Conservation (phyloP, 179 eudicot species). For the Heliamphora pulchella region DNA sequence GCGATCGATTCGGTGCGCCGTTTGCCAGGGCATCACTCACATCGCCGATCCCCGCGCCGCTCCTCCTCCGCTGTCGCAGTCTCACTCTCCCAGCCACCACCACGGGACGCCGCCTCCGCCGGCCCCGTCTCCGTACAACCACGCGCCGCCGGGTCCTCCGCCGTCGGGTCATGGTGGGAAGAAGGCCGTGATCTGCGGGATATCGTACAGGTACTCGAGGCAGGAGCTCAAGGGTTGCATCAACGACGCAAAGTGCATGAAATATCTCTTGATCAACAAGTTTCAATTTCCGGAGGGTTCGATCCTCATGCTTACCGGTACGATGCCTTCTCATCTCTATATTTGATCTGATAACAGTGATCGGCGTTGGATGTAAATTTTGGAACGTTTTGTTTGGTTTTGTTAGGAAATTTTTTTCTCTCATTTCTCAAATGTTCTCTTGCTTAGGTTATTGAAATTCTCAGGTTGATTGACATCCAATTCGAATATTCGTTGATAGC, state of each 20-base stretch:
- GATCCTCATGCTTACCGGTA: conserved; percentile 90
- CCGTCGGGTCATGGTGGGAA: conserved; percentile 53
- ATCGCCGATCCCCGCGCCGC: conserved; percentile 58
- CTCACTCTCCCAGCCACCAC: conserved; percentile 13
- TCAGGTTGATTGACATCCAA: neutral
- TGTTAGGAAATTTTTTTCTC: neutral
- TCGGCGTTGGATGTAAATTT: neutral
- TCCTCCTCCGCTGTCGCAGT: conserved; percentile 27
- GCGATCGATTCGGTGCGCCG: conserved; percentile 67
- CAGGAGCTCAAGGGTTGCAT: conserved; percentile 85
- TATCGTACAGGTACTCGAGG: conserved; percentile 55
- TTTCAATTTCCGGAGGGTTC: conserved; percentile 65
- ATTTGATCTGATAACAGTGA: neutral
- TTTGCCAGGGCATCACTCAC: conserved; percentile 68
- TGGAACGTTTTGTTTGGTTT: neutral
- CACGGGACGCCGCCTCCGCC: conserved; percentile 26
- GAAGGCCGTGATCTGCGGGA: conserved; percentile 84
- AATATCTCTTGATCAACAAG: conserved; percentile 51
- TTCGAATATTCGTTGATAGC: neutral
- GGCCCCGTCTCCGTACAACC: conserved; percentile 30
- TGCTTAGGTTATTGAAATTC: neutral
- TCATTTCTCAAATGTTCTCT: neutral
- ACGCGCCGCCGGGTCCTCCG: conserved; percentile 33
- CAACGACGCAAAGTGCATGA: conserved; percentile 95
- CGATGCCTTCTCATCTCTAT: neutral